Base-by-base conservation (phyloP, 78 protist species). In the Guillardia theta region DNA sequence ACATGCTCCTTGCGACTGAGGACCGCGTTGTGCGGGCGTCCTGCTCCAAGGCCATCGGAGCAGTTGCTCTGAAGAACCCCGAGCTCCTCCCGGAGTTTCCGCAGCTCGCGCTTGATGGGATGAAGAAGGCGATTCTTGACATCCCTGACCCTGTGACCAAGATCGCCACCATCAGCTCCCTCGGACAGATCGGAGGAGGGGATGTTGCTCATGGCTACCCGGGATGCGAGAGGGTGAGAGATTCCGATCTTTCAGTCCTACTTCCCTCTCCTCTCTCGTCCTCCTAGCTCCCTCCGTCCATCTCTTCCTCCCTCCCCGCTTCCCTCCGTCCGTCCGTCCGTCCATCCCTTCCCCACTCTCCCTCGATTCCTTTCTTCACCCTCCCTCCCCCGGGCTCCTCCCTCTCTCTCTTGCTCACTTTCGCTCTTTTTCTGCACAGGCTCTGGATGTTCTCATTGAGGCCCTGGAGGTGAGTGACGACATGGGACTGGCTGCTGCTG, bases 61-160 rank as follows among this genome's bases (percentile, higher is more conserved):
- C 83, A 24, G 83, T 70, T 1, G 70, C 70, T 24, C 70, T 58
- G 27, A 58, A 58, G 70, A 58, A 70, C 41, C 83, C 83, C 21
- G 83, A 70, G 83, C 83, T 70, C 46, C 83, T 70, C 21, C 83
- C 83, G 33, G 45, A 70, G 36, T 70, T 70, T 43, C 83, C 83
- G 83, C 83, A 70, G 83, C 1, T 43, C 46, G 83, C 83, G 83
- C 83, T 70, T 15, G 83, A 70, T 24, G 83, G 83, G 46, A 70
- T 70, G 83, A 70, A 70, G 83, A 70, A 70, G 83, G 83, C 83
- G n/a, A 70, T 70, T 12, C 83, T 70, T 43, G 83, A 70, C 45
- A 70, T 70, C 83, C 83, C 83, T 4, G 83, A 70, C 83, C 83
- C 83, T 24, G 83, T 70, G n/a, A 70, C 83, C 33, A 70, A 70